Evolutionary conservation across 2,329 filamentous ascomycete species (phyloP), one percentile per base, ranked within the genome.

Genomic region (Neospermospora avenae): DNA sequence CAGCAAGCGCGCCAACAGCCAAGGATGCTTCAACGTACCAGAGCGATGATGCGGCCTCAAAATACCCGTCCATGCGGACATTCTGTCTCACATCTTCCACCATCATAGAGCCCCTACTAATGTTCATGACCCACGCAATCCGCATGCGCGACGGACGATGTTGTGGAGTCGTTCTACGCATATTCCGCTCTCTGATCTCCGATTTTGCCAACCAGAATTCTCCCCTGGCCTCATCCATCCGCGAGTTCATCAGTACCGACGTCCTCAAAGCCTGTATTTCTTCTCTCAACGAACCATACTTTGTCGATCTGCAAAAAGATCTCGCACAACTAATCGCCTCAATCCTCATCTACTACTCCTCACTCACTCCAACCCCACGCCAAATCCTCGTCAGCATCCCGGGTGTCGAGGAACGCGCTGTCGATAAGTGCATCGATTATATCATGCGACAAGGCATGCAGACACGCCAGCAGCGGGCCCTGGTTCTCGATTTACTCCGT

Each of bases 231-330:
- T 77, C 81, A 7, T 88, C 82, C 7, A 90, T 98, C 63, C 87
- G 93, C 55, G 91, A 96, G 70, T 99, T 93, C 74, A 93, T 98
- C 71, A 91, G 87, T 55, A 86, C 86, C 4, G 90, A 96, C 66
- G 91, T 98, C 2, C 83, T 99, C 53, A 91, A 93, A 77, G 91
- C 92, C 0, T 93, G 90, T 70, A 90, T 97, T 72, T 90, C 88
- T 1, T 96, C 90, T 1, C 85, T 99, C 54, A 90, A 98, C 75
- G 95, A 99, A 67, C 88, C 91, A 0, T 97, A 98, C 74, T 99
- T 98, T 74, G 93, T 97, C 35, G 95, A 99, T 67, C 84, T 96
- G 63, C 95, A 99, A 70, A 93, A 93, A 72, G 93, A 99, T 55
- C 81, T 99, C 22, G 93, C 92, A 0, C 84, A 87, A 22, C 80